Evolutionary conservation across 345 rosid genomes (phyloP), one percentile per base, ranked within the genome.

Genomic region (Gossypium sturtianum): DNA sequence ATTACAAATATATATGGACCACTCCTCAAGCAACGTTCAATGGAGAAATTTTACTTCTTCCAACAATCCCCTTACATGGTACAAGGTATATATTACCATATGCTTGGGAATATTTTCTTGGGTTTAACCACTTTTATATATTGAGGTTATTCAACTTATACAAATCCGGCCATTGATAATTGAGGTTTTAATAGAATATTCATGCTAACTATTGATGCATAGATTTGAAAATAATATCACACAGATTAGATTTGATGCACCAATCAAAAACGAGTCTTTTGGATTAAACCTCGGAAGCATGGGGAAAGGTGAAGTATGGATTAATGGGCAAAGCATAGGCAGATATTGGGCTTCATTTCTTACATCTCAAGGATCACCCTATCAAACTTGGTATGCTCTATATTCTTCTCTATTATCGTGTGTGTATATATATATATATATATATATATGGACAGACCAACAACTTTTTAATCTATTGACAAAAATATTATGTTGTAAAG

Each of bases 271-370:
- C 4, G 82, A 76, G 10, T 87, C 86, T 9, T 38, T 86, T 27
- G 86, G 83, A 43, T 60, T 89, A 66, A 80, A 86, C 76, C 82
- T 86, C 69, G 63, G 73, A 47, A 80, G 85, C 66, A 89, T 89
- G 91, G 85, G 93, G 16, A 89, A 87, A 75, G 93, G 91, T 44
- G 85, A 87, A 72, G 83, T 79, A 48, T 82, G 89, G 93, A 78
- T 89, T 51, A 89, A 89, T 9, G 91, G 93, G 16, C 79, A 49
- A 51, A 84, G 87, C 72, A 77, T 89, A 20, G 88, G 88, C 23
- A 80, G 91, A 60, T 82, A 85, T 74, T 86, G 92, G 92, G 80
- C 83, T 59, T 89, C 94, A 27, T 86, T 85, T 64, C 90, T 23
- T 77, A 86, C 89, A 7, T 34, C 76, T 23, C 72, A 77, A 11